Evolutionary conservation across 176 grass and related monocot species (phyloP).

Genomic region (Leersia perrieri): DNA sequence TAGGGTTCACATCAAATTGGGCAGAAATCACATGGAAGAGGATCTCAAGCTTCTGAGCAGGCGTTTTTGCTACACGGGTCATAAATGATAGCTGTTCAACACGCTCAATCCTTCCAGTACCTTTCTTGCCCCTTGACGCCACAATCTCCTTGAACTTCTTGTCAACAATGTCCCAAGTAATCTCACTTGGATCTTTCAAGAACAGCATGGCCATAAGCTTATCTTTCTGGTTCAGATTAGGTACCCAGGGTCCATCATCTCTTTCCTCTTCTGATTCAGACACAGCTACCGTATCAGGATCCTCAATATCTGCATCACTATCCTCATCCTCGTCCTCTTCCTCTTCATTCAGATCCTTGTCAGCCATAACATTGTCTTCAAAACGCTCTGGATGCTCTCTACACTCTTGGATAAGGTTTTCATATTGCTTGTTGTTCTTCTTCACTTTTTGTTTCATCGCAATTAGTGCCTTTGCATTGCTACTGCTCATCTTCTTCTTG

Average conservation of each 20-base stretch:
- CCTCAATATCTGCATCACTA: constrained; percentile 47
- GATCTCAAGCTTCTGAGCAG: constrained; percentile 93
- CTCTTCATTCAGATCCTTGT: constrained; percentile 34
- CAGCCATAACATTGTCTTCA: constrained; percentile 54
- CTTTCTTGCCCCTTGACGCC: constrained; percentile 86
- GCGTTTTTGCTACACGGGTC: constrained; percentile 87
- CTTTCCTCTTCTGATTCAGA: constrained; percentile 54
- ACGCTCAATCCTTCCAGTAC: constrained; percentile 87
- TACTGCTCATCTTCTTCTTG: constrained; percentile 99
- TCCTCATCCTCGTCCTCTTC: constrained; percentile 45
- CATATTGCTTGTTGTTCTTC: constrained; percentile 96
- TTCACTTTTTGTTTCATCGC: constrained; percentile 92
- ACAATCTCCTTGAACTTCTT: constrained; percentile 93
- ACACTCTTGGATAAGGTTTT: constrained; percentile 66
- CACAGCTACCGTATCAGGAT: constrained; percentile 37
- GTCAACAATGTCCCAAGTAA: constrained; percentile 92
- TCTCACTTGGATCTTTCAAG: constrained; percentile 90
- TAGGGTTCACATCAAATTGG: constrained; percentile 97
- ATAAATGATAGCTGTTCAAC: constrained; percentile 93
- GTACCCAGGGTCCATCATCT: constrained; percentile 54
- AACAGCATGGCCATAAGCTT: constrained; percentile 84
- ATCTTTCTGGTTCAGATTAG: constrained; percentile 57
- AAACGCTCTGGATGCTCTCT: constrained; percentile 66
- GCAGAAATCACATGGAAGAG: constrained; percentile 87
- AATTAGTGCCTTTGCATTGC: constrained; percentile 78